Evolutionary conservation across 805 yeast species (phyloP).

Genomic region (Saccharomycopsis oosterbeekiorum): DNA sequence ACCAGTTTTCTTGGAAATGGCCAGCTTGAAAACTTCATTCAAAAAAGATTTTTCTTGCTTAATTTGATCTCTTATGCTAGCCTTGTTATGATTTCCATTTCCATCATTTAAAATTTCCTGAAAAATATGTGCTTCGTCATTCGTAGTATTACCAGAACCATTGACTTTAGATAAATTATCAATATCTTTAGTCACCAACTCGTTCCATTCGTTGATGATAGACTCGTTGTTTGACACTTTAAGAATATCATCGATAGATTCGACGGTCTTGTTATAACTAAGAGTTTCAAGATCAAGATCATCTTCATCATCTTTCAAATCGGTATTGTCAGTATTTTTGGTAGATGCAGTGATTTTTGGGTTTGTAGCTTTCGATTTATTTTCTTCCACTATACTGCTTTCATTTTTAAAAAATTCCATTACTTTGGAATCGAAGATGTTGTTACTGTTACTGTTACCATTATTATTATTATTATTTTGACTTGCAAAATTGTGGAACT

Average conservation of each 20-base stretch:
- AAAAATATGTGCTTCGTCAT: neutral
- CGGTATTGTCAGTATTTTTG: neutral
- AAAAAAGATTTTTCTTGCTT: neutral
- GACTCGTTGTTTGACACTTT: neutral
- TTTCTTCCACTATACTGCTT: neutral
- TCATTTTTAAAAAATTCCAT: neutral
- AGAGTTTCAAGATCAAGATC: conserved; percentile 3
- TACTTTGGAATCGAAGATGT: neutral
- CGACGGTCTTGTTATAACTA: neutral
- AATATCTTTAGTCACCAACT: neutral
- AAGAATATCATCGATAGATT: neutral
- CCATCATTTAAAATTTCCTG: neutral
- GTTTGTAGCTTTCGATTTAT: neutral
- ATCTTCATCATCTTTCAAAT: conserved; percentile 1
- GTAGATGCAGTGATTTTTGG: neutral
- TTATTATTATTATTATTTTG: neutral
- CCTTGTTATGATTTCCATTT: neutral
- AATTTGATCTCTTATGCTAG: neutral
- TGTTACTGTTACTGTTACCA: neutral
- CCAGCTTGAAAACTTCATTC: neutral
- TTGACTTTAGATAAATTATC: neutral
- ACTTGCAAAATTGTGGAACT: neutral
- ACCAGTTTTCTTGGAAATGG: neutral
- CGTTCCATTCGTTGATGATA: neutral
- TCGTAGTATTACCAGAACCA: neutral